phyloP scores from a whole-genome alignment of 1,284 basidiomycete genomes.

The Cerrena zonata region DNA sequence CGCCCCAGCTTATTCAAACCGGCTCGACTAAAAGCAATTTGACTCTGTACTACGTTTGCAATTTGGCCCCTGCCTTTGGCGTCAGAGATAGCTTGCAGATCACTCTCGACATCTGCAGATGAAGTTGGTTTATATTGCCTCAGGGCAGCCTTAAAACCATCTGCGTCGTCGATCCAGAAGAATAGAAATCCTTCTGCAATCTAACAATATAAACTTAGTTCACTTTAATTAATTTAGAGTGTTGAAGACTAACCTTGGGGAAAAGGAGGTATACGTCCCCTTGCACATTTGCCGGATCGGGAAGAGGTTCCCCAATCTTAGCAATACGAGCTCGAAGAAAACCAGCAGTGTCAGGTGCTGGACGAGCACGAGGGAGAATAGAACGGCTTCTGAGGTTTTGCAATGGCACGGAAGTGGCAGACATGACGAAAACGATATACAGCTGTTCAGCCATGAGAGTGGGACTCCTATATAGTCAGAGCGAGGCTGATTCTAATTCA shows the following conservation, averaged over 20 bases:
- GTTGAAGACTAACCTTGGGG: background rate
- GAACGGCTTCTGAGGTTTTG: background rate
- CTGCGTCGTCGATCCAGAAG: slow-evolving; percentile 6
- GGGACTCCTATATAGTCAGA: too few relatives aligned
- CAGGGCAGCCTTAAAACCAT: slow-evolving; percentile 2
- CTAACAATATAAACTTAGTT: too few relatives aligned
- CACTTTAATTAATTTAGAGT: too few relatives aligned
- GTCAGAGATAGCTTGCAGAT: background rate
- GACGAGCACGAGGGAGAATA: background rate
- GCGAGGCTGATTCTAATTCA: too few relatives aligned
- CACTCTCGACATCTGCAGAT: background rate
- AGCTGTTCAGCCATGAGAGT: too few relatives aligned
- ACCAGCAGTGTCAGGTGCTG: too few relatives aligned
- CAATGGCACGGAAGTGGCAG: background rate
- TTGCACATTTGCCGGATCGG: background rate
- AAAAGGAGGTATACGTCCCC: background rate
- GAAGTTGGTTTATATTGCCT: slow-evolving; percentile 1
- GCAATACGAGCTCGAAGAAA: too few relatives aligned
- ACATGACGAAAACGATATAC: background rate
- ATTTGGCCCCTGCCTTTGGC: background rate
- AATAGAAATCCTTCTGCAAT: slow-evolving; percentile 5
- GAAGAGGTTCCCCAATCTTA: background rate
- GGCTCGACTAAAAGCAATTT: slow-evolving; percentile 6
- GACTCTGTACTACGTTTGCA: background rate
- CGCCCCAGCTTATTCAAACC: slow-evolving; percentile 3